These are phyloP conservation scores for Penicillium alfredii DNA, from an alignment of 495 filamentous ascomycete genomes.

Conservation along the genomic window DNA sequence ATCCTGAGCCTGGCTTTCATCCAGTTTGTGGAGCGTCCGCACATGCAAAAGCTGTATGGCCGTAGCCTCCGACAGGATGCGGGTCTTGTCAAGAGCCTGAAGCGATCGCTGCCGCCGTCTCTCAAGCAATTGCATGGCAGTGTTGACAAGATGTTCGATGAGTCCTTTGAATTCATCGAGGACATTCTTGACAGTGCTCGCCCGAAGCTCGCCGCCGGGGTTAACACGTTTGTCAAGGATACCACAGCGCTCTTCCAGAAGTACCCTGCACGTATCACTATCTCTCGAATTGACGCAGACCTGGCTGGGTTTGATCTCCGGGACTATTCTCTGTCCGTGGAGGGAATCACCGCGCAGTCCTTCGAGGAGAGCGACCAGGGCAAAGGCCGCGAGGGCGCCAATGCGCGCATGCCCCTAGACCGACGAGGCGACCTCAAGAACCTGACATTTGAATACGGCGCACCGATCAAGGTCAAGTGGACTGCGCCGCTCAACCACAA, in stretches of 20 bases:
- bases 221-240: slow-evolving; percentile 81
- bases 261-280: slow-evolving; percentile 81
- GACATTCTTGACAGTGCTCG: slow-evolving; percentile 84
- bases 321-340: slow-evolving; percentile 72
- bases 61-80: slow-evolving; percentile 76
- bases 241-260: slow-evolving; percentile 82
- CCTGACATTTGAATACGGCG: slow-evolving; percentile 78
- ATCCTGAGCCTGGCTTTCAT: slow-evolving; percentile 81
- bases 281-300: slow-evolving; percentile 75
- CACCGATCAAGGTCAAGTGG: slow-evolving; percentile 88
- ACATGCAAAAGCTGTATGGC: slow-evolving; percentile 98
- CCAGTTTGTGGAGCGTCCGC: slow-evolving; percentile 87
- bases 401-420: slow-evolving; percentile 44
- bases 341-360: slow-evolving; percentile 53
- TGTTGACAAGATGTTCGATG: slow-evolving; percentile 79
- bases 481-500: slow-evolving; percentile 85
- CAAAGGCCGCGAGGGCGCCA: slow-evolving; percentile 46
- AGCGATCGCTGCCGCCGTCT: slow-evolving; percentile 80
- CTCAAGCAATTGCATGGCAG: slow-evolving; percentile 69
- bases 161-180: slow-evolving; percentile 80
- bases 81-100: slow-evolving; percentile 84
- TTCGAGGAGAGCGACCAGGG: slow-evolving; percentile 43
- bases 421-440: slow-evolving; percentile 59
- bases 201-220: slow-evolving; percentile 79
- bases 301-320: slow-evolving; percentile 77